Evolutionary conservation across 2,329 filamentous ascomycete genomes (phyloP).

Genomic region (Alternaria tenuissima): DNA sequence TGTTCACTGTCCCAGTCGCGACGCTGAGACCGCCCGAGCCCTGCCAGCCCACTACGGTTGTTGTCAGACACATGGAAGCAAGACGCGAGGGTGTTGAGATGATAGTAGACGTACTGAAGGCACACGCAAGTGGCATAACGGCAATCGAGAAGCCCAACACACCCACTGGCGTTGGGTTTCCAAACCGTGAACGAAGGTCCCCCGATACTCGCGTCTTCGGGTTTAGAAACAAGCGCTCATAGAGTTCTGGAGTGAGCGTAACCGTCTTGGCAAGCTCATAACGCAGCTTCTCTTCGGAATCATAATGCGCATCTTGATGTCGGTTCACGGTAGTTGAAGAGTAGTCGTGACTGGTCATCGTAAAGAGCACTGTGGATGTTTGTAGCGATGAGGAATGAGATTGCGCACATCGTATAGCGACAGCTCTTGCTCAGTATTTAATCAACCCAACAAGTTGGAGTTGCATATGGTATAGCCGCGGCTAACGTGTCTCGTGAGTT

Average conservation of each 20-base stretch:
- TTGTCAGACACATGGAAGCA: conserved; percentile 1
- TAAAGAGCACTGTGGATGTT: background rate
- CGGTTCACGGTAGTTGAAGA: background rate
- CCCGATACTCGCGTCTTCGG: conserved; percentile 19
- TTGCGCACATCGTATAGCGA: background rate
- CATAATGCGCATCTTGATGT: conserved; percentile 17
- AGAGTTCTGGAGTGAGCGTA: conserved; percentile 26
- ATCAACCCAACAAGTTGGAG: background rate
- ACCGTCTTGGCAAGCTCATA: conserved; percentile 24
- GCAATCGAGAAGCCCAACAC: conserved; percentile 24
- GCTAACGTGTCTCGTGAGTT: background rate
- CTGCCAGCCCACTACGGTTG: conserved; percentile 21
- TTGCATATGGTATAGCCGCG: background rate
- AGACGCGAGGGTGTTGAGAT: background rate
- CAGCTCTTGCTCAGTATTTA: background rate
- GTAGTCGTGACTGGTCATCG: background rate
- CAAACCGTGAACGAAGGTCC: conserved; percentile 18
- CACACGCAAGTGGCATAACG: conserved; percentile 19
- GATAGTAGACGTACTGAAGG: conserved; percentile 19
- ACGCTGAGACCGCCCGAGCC: conserved; percentile 21
- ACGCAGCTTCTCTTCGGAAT: conserved; percentile 24
- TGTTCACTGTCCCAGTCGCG: conserved; percentile 19
- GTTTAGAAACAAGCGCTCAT: conserved; percentile 23
- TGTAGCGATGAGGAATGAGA: background rate
- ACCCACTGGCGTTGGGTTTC: conserved; percentile 25